Evolutionary conservation across 441 rosid genomes (phyloP).

Genomic region (Viola pubescens): DNA sequence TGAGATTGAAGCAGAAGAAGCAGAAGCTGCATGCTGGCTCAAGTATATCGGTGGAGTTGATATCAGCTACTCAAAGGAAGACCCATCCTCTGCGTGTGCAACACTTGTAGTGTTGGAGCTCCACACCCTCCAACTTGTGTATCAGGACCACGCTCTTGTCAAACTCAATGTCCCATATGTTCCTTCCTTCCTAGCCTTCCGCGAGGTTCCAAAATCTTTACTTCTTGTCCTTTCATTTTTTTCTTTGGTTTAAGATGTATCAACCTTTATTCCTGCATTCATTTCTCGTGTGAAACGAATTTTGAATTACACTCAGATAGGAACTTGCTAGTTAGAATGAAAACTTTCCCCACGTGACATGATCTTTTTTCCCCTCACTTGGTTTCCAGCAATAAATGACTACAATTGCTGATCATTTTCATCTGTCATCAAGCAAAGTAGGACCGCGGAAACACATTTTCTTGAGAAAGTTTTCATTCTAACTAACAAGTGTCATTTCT

Average conservation of each 20-base stretch:
- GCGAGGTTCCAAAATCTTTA: slow-evolving; percentile 42
- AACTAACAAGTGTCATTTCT: not conserved
- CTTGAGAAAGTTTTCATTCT: no score
- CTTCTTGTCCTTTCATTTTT: not conserved
- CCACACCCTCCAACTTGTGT: slow-evolving; percentile 36
- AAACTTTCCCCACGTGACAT: no score
- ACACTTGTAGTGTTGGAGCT: slow-evolving; percentile 66
- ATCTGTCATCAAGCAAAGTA: no score
- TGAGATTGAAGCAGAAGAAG: slow-evolving; percentile 7
- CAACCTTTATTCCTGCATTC: no score
- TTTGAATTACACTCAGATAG: no score
- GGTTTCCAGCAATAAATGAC: no score
- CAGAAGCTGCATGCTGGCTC: slow-evolving; percentile 20
- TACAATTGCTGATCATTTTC: no score
- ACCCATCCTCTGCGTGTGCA: slow-evolving; percentile 61
- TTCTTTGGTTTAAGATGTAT: not conserved
- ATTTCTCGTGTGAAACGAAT: no score
- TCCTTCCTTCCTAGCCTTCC: slow-evolving; percentile 83
- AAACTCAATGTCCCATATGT: slow-evolving; percentile 55
- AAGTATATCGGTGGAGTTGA: slow-evolving; percentile 85
- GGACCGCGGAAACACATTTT: no score
- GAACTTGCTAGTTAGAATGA: no score
- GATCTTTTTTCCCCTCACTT: no score
- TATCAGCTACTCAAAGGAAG: slow-evolving; percentile 70
- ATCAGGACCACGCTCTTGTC: slow-evolving; percentile 39